Percentiles rank a stretch among this genome's conserved stretches.
phyloP scores from a whole-genome alignment of 1,284 basidiomycete genomes.

The Sanghuangporus weigelae region DNA sequence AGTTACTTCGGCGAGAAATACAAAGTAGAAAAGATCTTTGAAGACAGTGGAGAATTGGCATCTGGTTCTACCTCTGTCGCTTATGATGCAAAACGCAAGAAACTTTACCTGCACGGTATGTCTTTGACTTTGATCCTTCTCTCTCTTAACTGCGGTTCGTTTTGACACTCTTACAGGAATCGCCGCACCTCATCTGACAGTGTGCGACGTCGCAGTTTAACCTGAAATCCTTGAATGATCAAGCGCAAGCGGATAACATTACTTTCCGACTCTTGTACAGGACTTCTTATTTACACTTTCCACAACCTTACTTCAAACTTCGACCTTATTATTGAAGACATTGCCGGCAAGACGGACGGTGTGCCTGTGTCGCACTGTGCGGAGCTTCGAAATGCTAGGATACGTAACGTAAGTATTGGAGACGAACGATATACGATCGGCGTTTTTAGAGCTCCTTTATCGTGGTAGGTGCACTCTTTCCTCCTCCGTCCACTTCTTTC shows the following conservation, averaged over 20 bases:
- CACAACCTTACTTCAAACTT: too few relatives aligned
- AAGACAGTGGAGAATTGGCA: slow-evolving; percentile 53
- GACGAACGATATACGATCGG: too few relatives aligned
- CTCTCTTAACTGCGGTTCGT: neutral
- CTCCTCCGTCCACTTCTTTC: too few relatives aligned
- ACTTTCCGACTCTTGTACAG: too few relatives aligned
- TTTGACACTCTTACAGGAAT: slow-evolving; percentile 22
- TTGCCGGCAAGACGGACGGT: too few relatives aligned
- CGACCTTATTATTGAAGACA: too few relatives aligned
- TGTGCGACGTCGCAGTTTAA: slow-evolving; percentile 22
- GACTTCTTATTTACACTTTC: too few relatives aligned
- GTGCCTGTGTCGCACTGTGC: too few relatives aligned
- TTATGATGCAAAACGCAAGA: slow-evolving; percentile 43
- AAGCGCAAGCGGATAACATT: neutral
- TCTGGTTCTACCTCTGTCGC: slow-evolving; percentile 50
- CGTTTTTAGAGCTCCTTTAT: too few relatives aligned
- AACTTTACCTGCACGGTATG: slow-evolving; percentile 54
- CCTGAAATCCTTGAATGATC: neutral
- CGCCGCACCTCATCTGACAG: slow-evolving; percentile 29
- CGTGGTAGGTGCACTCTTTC: too few relatives aligned
- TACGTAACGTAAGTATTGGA: too few relatives aligned
- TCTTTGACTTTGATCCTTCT: neutral
- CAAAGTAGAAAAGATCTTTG: slow-evolving; percentile 60
- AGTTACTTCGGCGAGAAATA: slow-evolving; percentile 63
- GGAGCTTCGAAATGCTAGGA: too few relatives aligned